Base-by-base conservation (phyloP, 2,329 filamentous ascomycete species). In the Xylariaceae sp. region DNA sequence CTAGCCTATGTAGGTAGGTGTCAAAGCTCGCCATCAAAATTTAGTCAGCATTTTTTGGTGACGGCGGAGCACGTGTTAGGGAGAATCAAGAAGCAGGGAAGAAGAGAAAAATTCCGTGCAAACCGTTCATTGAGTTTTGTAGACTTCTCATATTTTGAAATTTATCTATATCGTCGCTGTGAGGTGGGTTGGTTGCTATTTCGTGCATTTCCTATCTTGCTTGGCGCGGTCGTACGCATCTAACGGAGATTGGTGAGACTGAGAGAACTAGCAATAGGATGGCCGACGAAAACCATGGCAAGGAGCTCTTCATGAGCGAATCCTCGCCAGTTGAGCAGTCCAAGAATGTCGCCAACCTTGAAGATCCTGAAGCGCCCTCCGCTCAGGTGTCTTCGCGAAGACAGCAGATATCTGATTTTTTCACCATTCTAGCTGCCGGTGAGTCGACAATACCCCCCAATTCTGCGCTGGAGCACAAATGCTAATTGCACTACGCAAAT, bases 371-470 rank as follows among this genome's bases (percentile, higher is more conserved):
- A 17, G 38, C 34, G 6, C 25, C 42, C 33, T 38, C 33, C 5
- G 38, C 19, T 5, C 20, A 27, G 35, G 42, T 45, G 34, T 45
- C 46, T 14, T 25, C 42, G 1, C 41, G 36, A n/a, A 48, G 19
- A 20, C 42, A 48, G 22, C 21, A 42, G 17, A 23, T 48, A 22
- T 48, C 46, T 5, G 42, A 48, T 36, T 11, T 48, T 10, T 48
- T 48, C 21, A 48, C 46, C 1, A 48, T 48, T 7, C 45, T 45
- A 10, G 45, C 42, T 21, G 46, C 46, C n/a, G 46, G 46, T 48
- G 27, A 48, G 46, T 21, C 17, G n/a, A n/a, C n/a, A n/a, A n/a
- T n/a, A n/a, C n/a, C 21, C 21, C 37, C 25, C 17, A 16, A 20
- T 25, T 22, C 16, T 19, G 20, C 29, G 22, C 29, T 11, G 12